Evolutionary conservation across 305 asterid genomes (phyloP).

Genomic region (Stenogyne calaminthoides): DNA sequence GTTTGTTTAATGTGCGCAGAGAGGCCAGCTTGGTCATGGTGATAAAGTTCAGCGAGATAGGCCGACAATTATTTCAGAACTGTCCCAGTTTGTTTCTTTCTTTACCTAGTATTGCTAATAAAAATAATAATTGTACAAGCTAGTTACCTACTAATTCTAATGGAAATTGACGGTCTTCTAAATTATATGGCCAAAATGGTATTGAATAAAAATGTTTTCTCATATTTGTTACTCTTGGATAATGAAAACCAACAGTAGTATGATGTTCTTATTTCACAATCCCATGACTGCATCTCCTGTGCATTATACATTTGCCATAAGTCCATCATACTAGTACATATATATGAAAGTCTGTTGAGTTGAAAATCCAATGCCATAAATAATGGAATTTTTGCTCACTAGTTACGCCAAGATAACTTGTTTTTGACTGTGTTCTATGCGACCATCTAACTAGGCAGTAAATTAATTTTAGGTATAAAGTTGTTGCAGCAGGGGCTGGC

Average conservation of each 20-base stretch:
- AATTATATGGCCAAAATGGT: constrained; percentile 3
- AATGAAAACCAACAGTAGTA: constrained; percentile 2
- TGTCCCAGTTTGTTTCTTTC: constrained; percentile 61
- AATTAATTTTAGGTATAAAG: constrained; percentile 59
- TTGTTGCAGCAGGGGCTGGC: constrained; percentile 79
- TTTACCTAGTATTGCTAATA: neutral
- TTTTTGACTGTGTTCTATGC: neutral
- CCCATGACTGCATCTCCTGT: neutral
- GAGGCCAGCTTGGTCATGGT: constrained; percentile 99
- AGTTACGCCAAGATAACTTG: neutral
- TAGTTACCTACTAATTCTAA: constrained; percentile 24
- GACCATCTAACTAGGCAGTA: constrained; percentile 11
- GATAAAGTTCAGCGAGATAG: constrained; percentile 83
- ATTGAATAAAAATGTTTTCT: neutral
- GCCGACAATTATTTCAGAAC: constrained; percentile 80
- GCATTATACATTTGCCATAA: neutral
- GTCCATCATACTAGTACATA: neutral
- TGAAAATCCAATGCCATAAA: neutral
- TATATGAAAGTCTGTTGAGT: constrained; percentile 16
- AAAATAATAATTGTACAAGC: constrained; percentile 48
- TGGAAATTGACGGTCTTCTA: constrained; percentile 2
- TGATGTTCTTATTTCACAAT: neutral
- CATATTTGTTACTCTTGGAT: neutral
- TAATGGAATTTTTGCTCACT: neutral
- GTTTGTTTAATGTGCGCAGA: constrained; percentile 47